Conservation (phyloP, 1,139 yeast species). For the Pichia sp. region DNA sequence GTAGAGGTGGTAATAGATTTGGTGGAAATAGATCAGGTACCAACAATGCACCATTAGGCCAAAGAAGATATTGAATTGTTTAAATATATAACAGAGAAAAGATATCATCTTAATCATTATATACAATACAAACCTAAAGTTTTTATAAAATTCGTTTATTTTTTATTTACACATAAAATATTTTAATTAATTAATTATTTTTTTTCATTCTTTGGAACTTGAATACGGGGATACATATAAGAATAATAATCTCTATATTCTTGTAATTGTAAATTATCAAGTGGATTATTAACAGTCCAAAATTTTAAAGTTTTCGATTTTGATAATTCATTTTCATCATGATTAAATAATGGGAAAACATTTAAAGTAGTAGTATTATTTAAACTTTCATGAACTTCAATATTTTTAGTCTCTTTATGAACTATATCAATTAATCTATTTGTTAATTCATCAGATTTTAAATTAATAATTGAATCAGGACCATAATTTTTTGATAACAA, state of each 20-base stretch:
- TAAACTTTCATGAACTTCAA: conserved; percentile 1
- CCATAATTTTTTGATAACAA: conserved; percentile 7
- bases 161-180: no score
- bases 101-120: no score
- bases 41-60: conserved; percentile 25
- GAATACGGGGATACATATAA: conserved; percentile 19
- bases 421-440: conserved; percentile 6
- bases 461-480: not conserved
- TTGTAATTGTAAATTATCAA: conserved; percentile 21
- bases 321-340: conserved; percentile 1
- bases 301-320: conserved; percentile 9
- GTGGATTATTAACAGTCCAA: conserved; percentile 24
- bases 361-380: not conserved
- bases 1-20: conserved; percentile 45
- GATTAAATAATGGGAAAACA: conserved; percentile 7
- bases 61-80: conserved; percentile 10
- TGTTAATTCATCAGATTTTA: conserved; percentile 7
- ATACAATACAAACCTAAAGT: no score
- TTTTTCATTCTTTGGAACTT: not conserved
- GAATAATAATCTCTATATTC: conserved; percentile 23
- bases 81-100: no score
- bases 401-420: not conserved
- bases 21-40: conserved; percentile 34
- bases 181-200: not conserved
- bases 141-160: no score